Conservation (phyloP, 495 filamentous ascomycete genomes). For the Lasiosphaeris hirsuta region DNA sequence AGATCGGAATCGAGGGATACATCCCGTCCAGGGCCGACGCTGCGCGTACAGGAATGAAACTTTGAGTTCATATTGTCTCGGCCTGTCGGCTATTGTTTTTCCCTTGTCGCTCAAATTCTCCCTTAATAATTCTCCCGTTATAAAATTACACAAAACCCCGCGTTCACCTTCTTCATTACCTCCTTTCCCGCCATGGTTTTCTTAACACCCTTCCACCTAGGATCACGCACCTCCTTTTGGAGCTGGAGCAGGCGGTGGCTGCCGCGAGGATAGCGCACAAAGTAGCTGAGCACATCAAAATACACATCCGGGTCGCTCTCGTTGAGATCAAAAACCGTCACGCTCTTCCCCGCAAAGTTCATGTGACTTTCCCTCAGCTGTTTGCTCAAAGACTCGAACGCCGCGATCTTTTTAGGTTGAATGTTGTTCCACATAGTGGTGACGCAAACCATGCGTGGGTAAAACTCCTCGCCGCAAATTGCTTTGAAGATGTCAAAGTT, state of each 20-base stretch:
- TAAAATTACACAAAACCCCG: not conserved
- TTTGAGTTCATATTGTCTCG: too few species aligned
- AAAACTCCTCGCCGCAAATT: not conserved
- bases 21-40: too few species aligned
- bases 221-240: not conserved
- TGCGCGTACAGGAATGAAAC: too few species aligned
- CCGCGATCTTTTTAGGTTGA: not conserved
- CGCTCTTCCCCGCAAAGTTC: not conserved
- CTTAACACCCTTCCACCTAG: not conserved
- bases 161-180: not conserved
- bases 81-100: too few species aligned
- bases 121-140: too few species aligned
- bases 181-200: not conserved
- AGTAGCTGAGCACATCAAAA: not conserved
- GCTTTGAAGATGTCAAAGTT: conserved; percentile 2
- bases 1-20: too few species aligned
- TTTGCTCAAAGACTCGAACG: not conserved
- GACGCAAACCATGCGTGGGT: not conserved
- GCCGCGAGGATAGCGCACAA: not conserved
- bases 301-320: not conserved
- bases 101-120: too few species aligned
- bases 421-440: not conserved
- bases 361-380: not conserved
- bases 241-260: not conserved
- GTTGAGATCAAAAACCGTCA: not conserved